Percentiles rank a stretch among this genome's conserved stretches.
phyloP scores from a whole-genome alignment of 306 rosid species.

The Dryas drummondii region DNA sequence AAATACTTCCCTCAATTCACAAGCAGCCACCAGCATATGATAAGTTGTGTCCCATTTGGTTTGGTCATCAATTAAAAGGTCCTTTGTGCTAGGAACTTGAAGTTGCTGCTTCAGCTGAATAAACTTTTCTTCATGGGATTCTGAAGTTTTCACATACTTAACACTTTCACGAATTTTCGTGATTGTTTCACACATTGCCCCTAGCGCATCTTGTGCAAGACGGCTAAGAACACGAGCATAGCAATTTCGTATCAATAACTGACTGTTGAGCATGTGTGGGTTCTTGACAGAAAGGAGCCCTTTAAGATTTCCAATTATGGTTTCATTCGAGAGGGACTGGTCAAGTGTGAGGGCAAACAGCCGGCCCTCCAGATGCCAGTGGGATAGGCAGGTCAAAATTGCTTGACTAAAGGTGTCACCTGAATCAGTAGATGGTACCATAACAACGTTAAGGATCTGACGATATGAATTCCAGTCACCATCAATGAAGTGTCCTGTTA shows the following conservation, averaged over 20 bases:
- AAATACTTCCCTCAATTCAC: constrained; percentile 82
- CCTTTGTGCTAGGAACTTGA: constrained; percentile 62
- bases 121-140: constrained; percentile 58
- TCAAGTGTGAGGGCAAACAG: constrained; percentile 62
- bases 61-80: constrained; percentile 59
- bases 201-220: constrained; percentile 59
- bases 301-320: constrained; percentile 56
- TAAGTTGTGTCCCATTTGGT: constrained; percentile 85
- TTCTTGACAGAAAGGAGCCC: constrained; percentile 65
- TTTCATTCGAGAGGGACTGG: constrained; percentile 60
- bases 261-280: constrained; percentile 71
- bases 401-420: constrained; percentile 57
- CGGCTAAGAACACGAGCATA: constrained; percentile 75
- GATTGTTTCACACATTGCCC: constrained; percentile 46
- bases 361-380: constrained; percentile 79
- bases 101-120: constrained; percentile 73
- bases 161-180: constrained; percentile 70
- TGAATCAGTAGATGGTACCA: constrained; percentile 59
- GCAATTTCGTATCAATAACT: constrained; percentile 71
- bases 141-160: constrained; percentile 76
- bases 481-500: constrained; percentile 87
- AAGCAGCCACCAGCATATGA: constrained; percentile 78
- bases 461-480: constrained; percentile 68
- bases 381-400: constrained; percentile 58
- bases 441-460: constrained; percentile 68